Evolutionary conservation across 2,329 filamentous ascomycete genomes (phyloP).

Genomic region (Verticillium albo-atrum): DNA sequence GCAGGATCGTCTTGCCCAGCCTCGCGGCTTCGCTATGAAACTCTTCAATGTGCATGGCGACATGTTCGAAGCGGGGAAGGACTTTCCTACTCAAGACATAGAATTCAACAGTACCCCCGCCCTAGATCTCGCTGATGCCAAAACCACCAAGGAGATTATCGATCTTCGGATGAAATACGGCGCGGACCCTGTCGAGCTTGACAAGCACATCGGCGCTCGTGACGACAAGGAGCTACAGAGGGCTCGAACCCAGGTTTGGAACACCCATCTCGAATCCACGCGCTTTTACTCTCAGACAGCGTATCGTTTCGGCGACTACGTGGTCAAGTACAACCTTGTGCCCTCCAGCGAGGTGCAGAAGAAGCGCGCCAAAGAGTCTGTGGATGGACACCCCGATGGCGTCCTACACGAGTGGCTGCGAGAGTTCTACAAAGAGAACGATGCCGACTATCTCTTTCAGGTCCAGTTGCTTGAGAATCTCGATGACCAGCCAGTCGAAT

Average conservation of each 20-base stretch:
- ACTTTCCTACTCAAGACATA: slow-evolving; percentile 30
- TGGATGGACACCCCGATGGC: slow-evolving; percentile 25
- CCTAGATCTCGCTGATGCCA: slow-evolving; percentile 39
- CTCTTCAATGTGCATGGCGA: slow-evolving; percentile 41
- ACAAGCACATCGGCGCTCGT: slow-evolving; percentile 31
- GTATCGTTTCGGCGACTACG: slow-evolving; percentile 41
- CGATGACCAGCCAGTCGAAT: slow-evolving; percentile 39
- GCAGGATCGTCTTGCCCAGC: too few relatives aligned
- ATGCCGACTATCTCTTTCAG: slow-evolving; percentile 37
- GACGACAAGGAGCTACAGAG: slow-evolving; percentile 23
- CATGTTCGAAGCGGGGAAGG: slow-evolving; percentile 31
- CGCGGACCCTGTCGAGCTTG: slow-evolving; percentile 29
- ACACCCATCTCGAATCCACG: slow-evolving; percentile 28
- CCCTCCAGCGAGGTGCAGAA: slow-evolving; percentile 34
- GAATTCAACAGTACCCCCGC: slow-evolving; percentile 44
- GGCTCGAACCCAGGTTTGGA: slow-evolving; percentile 30
- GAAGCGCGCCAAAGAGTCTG: slow-evolving; percentile 30
- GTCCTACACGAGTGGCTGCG: slow-evolving; percentile 33
- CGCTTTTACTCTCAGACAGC: slow-evolving; percentile 39
- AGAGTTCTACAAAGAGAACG: slow-evolving; percentile 30
- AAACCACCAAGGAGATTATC: slow-evolving; percentile 30
- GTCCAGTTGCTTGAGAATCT: slow-evolving; percentile 42
- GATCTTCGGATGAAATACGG: slow-evolving; percentile 32
- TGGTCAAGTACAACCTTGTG: slow-evolving; percentile 41
- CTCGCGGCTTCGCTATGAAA: slow-evolving; percentile 35